Conservation (phyloP, 768 basidiomycete species). For the Phanerochaete carnosa region DNA sequence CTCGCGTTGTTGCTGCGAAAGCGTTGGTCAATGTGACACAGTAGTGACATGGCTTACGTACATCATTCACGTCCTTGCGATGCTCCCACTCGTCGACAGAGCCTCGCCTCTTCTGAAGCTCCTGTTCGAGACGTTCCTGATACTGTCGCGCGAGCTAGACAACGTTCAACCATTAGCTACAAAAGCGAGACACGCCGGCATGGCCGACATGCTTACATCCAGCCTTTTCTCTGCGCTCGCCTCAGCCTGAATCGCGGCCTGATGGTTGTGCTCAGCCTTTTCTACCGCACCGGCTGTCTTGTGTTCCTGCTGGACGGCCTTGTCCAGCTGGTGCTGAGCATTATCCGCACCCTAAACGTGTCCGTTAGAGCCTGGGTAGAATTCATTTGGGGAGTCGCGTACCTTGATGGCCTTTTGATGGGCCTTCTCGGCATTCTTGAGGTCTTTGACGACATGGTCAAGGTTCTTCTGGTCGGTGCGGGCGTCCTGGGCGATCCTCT, state of each 20-base stretch:
- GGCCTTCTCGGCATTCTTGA: constrained; percentile 50
- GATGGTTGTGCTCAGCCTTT: constrained; percentile 51
- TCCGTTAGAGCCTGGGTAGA: neutral
- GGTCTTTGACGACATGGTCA: constrained; percentile 51
- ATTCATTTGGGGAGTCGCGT: neutral
- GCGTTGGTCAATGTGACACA: neutral
- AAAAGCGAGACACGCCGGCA: neutral
- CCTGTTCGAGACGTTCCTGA: constrained; percentile 21
- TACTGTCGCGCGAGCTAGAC: constrained; percentile 25
- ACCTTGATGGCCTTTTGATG: constrained; percentile 53
- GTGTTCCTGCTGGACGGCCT: constrained; percentile 49
- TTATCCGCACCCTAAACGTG: constrained; percentile 39
- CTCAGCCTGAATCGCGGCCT: constrained; percentile 41
- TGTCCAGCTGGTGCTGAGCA: constrained; percentile 43
- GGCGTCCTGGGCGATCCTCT: constrained; percentile 44
- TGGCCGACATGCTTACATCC: constrained; percentile 33
- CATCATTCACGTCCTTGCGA: constrained; percentile 27
- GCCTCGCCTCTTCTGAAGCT: constrained; percentile 20
- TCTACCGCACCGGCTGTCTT: constrained; percentile 47
- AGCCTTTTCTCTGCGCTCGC: constrained; percentile 41
- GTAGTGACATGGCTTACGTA: constrained; percentile 13
- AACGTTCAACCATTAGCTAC: neutral
- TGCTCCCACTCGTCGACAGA: constrained; percentile 24
- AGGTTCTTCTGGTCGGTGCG: constrained; percentile 48
- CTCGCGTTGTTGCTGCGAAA: constrained; percentile 19